Conservation (phyloP, 176 grass and related monocot species). For the Canna indica region DNA sequence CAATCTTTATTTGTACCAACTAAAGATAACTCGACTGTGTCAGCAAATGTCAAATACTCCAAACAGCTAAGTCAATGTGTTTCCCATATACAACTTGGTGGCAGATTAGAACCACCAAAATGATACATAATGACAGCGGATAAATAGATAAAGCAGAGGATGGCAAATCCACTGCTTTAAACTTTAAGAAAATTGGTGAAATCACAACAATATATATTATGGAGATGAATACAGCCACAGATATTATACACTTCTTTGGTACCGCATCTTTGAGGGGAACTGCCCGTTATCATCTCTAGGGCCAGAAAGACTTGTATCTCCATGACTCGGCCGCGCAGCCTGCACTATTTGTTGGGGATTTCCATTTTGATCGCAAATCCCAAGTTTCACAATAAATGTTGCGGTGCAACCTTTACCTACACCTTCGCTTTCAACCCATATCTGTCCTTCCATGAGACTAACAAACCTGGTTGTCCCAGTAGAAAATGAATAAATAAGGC, state of each 20-base stretch:
- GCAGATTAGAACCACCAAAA: not conserved
- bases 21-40: not conserved
- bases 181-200: not conserved
- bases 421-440: conserved; percentile 95
- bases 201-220: not conserved
- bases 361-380: conserved; percentile 30
- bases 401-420: conserved; percentile 77
- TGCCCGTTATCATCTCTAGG: conserved; percentile 30
- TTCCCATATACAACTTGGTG: not conserved
- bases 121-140: not conserved
- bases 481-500: not conserved
- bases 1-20: not conserved
- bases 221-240: conserved; percentile 19
- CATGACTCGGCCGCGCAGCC: conserved; percentile 35
- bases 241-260: conserved; percentile 64
- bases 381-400: conserved; percentile 64
- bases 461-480: conserved; percentile 43
- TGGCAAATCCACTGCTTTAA: too few species aligned
- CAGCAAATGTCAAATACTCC: not conserved
- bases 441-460: conserved; percentile 86
- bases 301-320: conserved; percentile 19
- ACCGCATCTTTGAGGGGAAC: conserved; percentile 41
- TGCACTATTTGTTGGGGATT: conserved; percentile 58
- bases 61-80: not conserved
- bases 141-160: too few species aligned